A percentile compares a stretch with the other conserved stretches of the same genome.
These are phyloP conservation scores for Beauveria scarabaeidicola DNA, from an alignment of 2,329 filamentous ascomycete genomes.

Conservation along the genomic window DNA sequence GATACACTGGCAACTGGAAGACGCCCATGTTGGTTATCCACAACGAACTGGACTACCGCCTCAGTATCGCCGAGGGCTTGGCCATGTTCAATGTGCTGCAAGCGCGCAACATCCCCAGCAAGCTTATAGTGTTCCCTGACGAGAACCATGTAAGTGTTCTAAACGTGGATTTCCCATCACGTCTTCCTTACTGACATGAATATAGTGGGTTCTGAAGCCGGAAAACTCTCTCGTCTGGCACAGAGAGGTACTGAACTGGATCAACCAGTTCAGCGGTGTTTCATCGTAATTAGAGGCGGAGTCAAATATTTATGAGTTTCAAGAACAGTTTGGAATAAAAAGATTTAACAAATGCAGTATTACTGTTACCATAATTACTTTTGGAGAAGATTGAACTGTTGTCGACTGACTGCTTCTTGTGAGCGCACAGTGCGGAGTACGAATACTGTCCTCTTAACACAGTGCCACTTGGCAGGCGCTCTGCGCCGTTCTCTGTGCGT, in stretches of 20 bases:
- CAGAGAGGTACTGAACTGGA: slow-evolving; percentile 71
- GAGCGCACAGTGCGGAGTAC: background rate
- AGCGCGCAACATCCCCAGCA: slow-evolving; percentile 63
- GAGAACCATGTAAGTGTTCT: slow-evolving; percentile 46
- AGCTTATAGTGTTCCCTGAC: slow-evolving; percentile 72
- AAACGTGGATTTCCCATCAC: background rate
- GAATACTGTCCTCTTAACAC: background rate
- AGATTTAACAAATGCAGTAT: fast-evolving
- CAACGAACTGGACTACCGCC: slow-evolving; percentile 79
- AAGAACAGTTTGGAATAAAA: too few species aligned
- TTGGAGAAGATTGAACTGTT: too few species aligned
- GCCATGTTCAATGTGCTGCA: slow-evolving; percentile 83
- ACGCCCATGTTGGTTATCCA: slow-evolving; percentile 87
- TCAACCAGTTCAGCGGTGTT: slow-evolving; percentile 52
- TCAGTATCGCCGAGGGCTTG: slow-evolving; percentile 77
- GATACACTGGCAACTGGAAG: slow-evolving; percentile 60
- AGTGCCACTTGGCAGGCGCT: background rate
- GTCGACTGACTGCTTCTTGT: background rate
- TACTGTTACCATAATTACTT: too few species aligned
- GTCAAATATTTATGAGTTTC: too few species aligned
- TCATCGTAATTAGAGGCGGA: slow-evolving; percentile 12
- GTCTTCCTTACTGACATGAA: background rate
- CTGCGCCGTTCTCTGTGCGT: background rate
- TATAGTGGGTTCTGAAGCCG: slow-evolving; percentile 73
- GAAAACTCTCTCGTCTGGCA: slow-evolving; percentile 93